Evolutionary conservation across 2,329 filamentous ascomycete genomes (phyloP), one percentile per base, ranked within the genome.

Genomic region (Alternaria solani): DNA sequence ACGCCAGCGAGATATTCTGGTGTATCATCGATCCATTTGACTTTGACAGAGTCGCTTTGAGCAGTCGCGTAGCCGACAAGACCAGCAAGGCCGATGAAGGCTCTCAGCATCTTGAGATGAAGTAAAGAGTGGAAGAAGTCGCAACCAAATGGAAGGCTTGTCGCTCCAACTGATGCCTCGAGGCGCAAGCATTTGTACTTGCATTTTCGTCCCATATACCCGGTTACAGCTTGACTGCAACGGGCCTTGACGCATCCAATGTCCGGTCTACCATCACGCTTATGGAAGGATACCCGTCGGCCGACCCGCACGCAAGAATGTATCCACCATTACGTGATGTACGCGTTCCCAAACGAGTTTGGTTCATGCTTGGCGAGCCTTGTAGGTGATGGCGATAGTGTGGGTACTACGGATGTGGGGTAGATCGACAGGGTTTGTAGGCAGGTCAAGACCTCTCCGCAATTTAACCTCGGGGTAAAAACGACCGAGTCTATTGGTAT

Each of bases 1-100:
- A 76, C 76, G 2, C 78, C 78, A 12, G 63, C 66, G 46, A 70
- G 69, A 57, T 73, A 66, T 32, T 69, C 43, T 23, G 74, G 72
- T 2, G 66, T 67, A 12, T 60, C 68, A 9, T 75, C 71, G 6
- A 77, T 65, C 74, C 74, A 77, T 53, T 70, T 75, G 30, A 77
- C 73, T 25, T 67, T 74, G 25, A 73, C 72, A 20, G 65, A 57
- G 36, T 57, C 58, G 49, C 52, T 59, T 51, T 68, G 65, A 48
- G 69, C 66, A 7, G 48, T 44, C 30, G 57, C 61, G 28, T 47
- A 65, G 39, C 63, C 53, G 59, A 68, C 30, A 12, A 70, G 59
- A 55, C 66, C 52, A 34, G 56, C 63, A 28, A 72, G 54, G 42
- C 59, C 65, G 23, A 69, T 39, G 51, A 62, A 52, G 20, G 55